Evolutionary conservation across 2,329 filamentous ascomycete genomes (phyloP), one percentile per base, ranked within the genome.

Genomic region (Ophiosphaerella korrae): DNA sequence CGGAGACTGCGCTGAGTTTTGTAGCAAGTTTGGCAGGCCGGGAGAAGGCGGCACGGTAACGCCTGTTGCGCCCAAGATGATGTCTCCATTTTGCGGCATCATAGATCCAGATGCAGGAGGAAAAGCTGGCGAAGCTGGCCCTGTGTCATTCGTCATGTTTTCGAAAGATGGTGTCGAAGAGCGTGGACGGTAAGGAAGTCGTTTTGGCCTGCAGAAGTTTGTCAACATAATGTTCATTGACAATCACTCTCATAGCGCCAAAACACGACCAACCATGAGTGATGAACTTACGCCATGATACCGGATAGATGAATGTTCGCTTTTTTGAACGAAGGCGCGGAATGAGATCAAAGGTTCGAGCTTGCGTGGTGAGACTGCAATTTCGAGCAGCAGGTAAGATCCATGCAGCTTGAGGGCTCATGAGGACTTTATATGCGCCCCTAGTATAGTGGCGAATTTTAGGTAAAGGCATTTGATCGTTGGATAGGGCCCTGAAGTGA

Each of bases 1-100:
- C 21, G 41, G 11, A 6, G 31, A 34, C 3, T 39, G 13, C 2
- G 21, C 26, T 13, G 36, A 13, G 16, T 11, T 16, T 16, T 32
- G 9, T 7, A 29, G n/a, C 23, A n/a, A 9, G 12, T 39, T 23
- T 7, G 13, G 47, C 4, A 45, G 23, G n/a, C 44, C 37, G 5
- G 55, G 55, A 7, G 55, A 58, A 3, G 55, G 55, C 6, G 55
- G 55, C 16, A 58, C 42, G 5, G 26, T 21, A 1, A 51, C 37
- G 13, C 35, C 42, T 14, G 47, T 38, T 1, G 50, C 38, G 8
- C 49, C 33, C n/a, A 51, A 31, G 29, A 56, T 42, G 18, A 41
- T 37, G 16, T 50, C 51, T 18, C 36, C 29, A 9, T 21, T 33
- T 21, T 21, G 18, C 18, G 18, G 33, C 4, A 11, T 26, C 21